phyloP scores from a whole-genome alignment of 129 eudicot species.

The Ambrosia trifida region DNA sequence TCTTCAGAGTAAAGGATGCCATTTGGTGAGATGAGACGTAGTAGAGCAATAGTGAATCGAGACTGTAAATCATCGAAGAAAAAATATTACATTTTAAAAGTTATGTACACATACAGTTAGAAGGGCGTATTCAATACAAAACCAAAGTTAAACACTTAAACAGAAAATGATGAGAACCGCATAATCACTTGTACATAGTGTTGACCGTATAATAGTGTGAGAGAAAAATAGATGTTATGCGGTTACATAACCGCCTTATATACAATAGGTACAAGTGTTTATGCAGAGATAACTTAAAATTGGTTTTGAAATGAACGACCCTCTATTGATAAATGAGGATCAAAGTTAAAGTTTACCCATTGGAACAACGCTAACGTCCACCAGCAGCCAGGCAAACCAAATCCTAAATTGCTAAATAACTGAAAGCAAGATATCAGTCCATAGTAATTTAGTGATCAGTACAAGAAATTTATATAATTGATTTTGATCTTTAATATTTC shows the following conservation, averaged over 20 bases:
- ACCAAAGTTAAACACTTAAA: neutral
- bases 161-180: neutral
- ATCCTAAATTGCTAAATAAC: conserved; percentile 63
- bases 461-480: neutral
- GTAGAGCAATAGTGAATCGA: conserved; percentile 64
- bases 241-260: neutral
- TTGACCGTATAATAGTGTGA: neutral
- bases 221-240: neutral
- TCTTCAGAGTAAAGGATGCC: conserved; percentile 77
- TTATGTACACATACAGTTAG: neutral
- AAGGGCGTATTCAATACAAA: neutral
- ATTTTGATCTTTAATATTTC: conserved; percentile 10
- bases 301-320: neutral
- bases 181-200: neutral
- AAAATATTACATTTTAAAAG: neutral
- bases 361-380: conserved; percentile 83
- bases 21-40: conserved; percentile 61
- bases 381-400: conserved; percentile 92
- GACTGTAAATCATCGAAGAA: conserved; percentile 44
- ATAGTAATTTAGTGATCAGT: neutral
- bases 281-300: neutral
- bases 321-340: neutral
- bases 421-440: conserved; percentile 29
- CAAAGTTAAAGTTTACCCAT: conserved; percentile 56
- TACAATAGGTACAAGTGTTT: neutral